Conservation (phyloP, 2,329 filamentous ascomycete species). For the Aureobasidium sp. region DNA sequence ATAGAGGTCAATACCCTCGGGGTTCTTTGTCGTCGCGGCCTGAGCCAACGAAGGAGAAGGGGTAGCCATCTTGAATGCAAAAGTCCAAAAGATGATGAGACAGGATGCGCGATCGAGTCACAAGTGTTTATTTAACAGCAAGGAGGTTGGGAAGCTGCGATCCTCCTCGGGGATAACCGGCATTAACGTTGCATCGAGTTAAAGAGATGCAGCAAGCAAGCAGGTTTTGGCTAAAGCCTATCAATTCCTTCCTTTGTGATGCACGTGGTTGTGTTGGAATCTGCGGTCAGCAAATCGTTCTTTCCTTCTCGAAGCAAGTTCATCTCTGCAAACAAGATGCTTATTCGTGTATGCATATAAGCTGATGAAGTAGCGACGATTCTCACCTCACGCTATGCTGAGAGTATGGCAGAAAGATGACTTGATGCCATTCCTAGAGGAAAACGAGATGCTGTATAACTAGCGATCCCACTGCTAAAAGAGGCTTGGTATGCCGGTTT, state of each 20-base stretch:
- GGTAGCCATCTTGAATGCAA: conserved; percentile 29
- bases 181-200: neutral
- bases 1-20: conserved; percentile 68
- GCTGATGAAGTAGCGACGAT: neutral
- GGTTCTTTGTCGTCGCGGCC: conserved; percentile 45
- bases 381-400: neutral
- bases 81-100: conserved; percentile 21
- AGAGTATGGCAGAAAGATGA: neutral
- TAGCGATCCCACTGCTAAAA: conserved; percentile 21
- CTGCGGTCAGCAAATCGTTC: conserved; percentile 5
- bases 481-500: conserved; percentile 24
- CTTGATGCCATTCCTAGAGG: neutral
- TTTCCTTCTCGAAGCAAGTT: conserved; percentile 23
- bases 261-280: neutral
- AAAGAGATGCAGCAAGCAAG: neutral
- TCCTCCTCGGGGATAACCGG: conserved; percentile 1
- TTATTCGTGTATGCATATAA: neutral
- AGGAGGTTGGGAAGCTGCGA: neutral
- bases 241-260: neutral
- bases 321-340: neutral
- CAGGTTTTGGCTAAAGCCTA: conserved; percentile 1
- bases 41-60: conserved; percentile 42
- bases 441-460: conserved; percentile 25
- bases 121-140: neutral
- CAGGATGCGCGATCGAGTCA: neutral